phyloP scores from a whole-genome alignment of 208 protist species.

The Acanthamoeba rhysodes region DNA sequence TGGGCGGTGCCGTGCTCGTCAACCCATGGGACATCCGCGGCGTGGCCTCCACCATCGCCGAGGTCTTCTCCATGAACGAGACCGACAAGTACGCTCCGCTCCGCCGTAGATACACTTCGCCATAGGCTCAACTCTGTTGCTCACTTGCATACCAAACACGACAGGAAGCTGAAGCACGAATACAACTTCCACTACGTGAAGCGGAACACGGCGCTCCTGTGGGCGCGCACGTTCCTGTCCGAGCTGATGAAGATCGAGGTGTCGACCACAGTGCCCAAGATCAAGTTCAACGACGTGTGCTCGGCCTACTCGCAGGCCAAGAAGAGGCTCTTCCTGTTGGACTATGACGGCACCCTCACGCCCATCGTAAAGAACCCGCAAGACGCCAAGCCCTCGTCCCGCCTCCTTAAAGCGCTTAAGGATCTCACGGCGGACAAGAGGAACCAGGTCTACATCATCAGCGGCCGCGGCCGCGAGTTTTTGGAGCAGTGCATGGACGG shows the following conservation, averaged over 20 bases:
- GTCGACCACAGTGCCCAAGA: slow-evolving; percentile 13
- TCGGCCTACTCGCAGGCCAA: slow-evolving; percentile 15
- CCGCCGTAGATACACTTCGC: background rate
- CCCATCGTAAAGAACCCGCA: slow-evolving; percentile 75
- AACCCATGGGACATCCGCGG: slow-evolving; percentile 85
- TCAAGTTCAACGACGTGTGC: slow-evolving; percentile 51
- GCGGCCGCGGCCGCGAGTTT: slow-evolving; percentile 76
- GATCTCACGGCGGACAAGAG: slow-evolving; percentile 71
- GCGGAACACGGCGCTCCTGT: slow-evolving; percentile 67
- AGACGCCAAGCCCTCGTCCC: slow-evolving; percentile 55
- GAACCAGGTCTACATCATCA: slow-evolving; percentile 84
- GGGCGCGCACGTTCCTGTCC: slow-evolving; percentile 63
- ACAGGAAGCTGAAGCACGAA: slow-evolving; percentile 71
- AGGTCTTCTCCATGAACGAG: slow-evolving; percentile 62
- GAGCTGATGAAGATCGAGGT: slow-evolving; percentile 73
- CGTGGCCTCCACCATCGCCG: slow-evolving; percentile 79
- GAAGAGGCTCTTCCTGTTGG: slow-evolving; percentile 81
- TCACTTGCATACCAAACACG: background rate
- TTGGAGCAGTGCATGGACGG: slow-evolving; percentile 46
- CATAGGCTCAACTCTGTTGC: background rate
- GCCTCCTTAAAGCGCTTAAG: slow-evolving; percentile 76
- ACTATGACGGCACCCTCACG: slow-evolving; percentile 86
- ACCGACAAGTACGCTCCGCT: slow-evolving; percentile 54
- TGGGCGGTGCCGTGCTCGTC: slow-evolving; percentile 79
- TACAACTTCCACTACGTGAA: slow-evolving; percentile 72